These are phyloP conservation scores for Pseudocercospora fijiensis DNA, from an alignment of 2,329 filamentous ascomycete genomes.

Conservation along the genomic window DNA sequence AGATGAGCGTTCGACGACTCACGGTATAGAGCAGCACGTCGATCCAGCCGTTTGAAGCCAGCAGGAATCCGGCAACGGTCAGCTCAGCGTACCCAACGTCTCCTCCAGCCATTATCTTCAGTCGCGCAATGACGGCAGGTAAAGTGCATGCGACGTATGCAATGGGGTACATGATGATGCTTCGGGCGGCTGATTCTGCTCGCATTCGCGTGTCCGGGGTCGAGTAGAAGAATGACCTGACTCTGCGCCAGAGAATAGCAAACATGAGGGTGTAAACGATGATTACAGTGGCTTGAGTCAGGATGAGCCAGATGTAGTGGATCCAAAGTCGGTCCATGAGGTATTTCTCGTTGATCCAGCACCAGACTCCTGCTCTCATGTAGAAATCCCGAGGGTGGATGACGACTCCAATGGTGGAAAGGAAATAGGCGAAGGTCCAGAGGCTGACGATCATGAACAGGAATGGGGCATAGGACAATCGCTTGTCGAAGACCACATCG, in stretches of 20 bases:
- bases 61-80: conserved; percentile 54
- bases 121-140: conserved; percentile 62
- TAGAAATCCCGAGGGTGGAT: conserved; percentile 52
- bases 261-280: conserved; percentile 47
- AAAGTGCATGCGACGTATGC: conserved; percentile 67
- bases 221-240: conserved; percentile 22
- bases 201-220: conserved; percentile 28
- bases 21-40: conserved; percentile 58
- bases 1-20: conserved; percentile 43
- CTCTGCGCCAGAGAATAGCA: conserved; percentile 28
- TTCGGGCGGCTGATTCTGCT: conserved; percentile 50
- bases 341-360: conserved; percentile 61
- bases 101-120: conserved; percentile 57
- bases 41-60: conserved; percentile 57
- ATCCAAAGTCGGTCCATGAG: conserved; percentile 57
- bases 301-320: conserved; percentile 65
- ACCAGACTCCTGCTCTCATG: conserved; percentile 65
- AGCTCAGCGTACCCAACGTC: conserved; percentile 42
- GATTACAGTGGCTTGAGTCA: conserved; percentile 33
- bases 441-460: conserved; percentile 50
- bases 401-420: conserved; percentile 54
- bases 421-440: conserved; percentile 61
- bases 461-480: conserved; percentile 52
- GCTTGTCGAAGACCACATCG: conserved; percentile 57
- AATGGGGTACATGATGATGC: conserved; percentile 61